Conservation (phyloP, 208 protist genomes). For the Jaenimonas drosophilae region DNA sequence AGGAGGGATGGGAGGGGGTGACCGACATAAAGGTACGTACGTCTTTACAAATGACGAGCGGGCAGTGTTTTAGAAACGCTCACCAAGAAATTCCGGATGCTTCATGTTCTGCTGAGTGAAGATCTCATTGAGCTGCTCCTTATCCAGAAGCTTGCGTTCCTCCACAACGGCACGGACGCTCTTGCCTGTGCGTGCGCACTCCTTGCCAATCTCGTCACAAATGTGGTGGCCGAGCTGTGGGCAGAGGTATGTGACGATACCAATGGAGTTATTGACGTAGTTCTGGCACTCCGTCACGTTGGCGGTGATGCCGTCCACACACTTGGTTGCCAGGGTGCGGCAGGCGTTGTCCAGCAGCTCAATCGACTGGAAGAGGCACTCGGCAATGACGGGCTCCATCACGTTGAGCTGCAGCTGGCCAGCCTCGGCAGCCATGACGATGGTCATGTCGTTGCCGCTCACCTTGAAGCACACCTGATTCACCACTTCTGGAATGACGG, state of each 20-base stretch:
- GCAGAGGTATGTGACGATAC: constrained; percentile 91
- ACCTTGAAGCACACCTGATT: constrained; percentile 90
- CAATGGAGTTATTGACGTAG: constrained; percentile 61
- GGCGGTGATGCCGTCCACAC: constrained; percentile 66
- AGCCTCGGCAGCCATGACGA: constrained; percentile 57
- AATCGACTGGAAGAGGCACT: constrained; percentile 51
- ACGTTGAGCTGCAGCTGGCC: constrained; percentile 93
- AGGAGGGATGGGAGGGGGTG: too few species aligned
- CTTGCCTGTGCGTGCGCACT: constrained; percentile 15
- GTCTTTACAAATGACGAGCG: too few species aligned
- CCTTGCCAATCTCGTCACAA: constrained; percentile 52
- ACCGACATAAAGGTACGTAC: too few species aligned
- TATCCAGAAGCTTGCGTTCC: background rate
- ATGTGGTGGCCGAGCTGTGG: constrained; percentile 91
- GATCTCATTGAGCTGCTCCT: constrained; percentile 9
- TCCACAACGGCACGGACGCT: constrained; percentile 6
- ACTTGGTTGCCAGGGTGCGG: constrained; percentile 56
- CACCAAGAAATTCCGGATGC: constrained; percentile 7
- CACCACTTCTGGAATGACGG: constrained; percentile 89
- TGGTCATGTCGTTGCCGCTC: constrained; percentile 81
- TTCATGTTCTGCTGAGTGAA: constrained; percentile 11
- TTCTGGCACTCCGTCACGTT: constrained; percentile 45
- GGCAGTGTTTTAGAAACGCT: constrained; percentile 14
- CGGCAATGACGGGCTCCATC: constrained; percentile 89
- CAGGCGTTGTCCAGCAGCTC: constrained; percentile 62